A percentile compares a stretch with the other conserved stretches of the same genome.
Conservation (phyloP, 2,329 filamentous ascomycete genomes). For the Clonostachys byssicola region DNA sequence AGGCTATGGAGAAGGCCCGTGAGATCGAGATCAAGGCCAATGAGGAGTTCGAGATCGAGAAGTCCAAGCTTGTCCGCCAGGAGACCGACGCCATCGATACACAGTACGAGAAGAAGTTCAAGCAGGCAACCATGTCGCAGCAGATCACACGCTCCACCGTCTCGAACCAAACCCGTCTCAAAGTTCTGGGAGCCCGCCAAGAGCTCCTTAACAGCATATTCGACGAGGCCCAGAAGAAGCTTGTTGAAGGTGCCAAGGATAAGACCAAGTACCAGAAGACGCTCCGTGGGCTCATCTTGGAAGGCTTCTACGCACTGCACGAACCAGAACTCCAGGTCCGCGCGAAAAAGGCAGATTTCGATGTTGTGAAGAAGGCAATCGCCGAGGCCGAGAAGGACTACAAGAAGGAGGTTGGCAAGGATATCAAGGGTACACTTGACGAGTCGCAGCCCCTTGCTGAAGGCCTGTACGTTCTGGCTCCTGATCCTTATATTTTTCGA, state of each 20-base stretch:
- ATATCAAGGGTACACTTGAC: constrained; percentile 67
- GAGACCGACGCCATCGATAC: constrained; percentile 91
- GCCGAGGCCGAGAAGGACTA: constrained; percentile 76
- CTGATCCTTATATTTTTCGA: not conserved
- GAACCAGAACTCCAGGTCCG: constrained; percentile 74
- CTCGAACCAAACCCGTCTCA: constrained; percentile 91
- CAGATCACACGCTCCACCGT: constrained; percentile 97
- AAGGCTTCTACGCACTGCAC: constrained; percentile 84
- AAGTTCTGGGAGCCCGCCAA: constrained; percentile 82
- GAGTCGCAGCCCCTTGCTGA: constrained; percentile 77
- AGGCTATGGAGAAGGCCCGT: constrained; percentile 92
- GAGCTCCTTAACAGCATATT: constrained; percentile 89
- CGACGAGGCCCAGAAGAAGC: constrained; percentile 70
- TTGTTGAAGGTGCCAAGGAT: constrained; percentile 62
- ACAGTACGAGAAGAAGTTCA: constrained; percentile 98
- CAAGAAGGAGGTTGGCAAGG: constrained; percentile 71
- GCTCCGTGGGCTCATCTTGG: constrained; percentile 77
- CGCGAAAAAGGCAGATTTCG: constrained; percentile 75
- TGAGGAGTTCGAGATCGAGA: constrained; percentile 98
- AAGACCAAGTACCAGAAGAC: constrained; percentile 70
- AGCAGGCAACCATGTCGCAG: constrained; percentile 96
- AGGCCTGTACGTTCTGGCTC: constrained; percentile 63
- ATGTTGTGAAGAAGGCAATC: constrained; percentile 71
- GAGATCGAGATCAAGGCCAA: constrained; percentile 98
- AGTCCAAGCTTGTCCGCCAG: constrained; percentile 95